phyloP scores from a whole-genome alignment of 768 basidiomycete species.

The Phlegmacium glaucopus region DNA sequence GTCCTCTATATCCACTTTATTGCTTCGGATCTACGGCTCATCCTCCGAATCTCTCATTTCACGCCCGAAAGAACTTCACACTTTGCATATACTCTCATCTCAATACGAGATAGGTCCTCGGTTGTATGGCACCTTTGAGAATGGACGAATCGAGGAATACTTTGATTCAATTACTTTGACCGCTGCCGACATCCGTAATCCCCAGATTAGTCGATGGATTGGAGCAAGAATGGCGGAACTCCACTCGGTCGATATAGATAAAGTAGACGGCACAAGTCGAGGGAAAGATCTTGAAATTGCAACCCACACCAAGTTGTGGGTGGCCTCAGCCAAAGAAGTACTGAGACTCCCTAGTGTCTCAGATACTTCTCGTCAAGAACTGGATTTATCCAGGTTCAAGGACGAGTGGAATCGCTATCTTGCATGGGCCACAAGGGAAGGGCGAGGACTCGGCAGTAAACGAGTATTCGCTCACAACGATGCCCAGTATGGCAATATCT shows the following conservation, averaged over 20 bases:
- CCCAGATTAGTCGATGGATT: slow-evolving; percentile 77
- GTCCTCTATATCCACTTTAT: slow-evolving; percentile 55
- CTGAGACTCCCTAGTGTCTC: slow-evolving; percentile 55
- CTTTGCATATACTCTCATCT: slow-evolving; percentile 86
- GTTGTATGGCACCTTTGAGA: slow-evolving; percentile 92
- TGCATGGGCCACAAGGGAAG: slow-evolving; percentile 61
- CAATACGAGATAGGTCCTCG: slow-evolving; percentile 85
- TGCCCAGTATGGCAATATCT: slow-evolving; percentile 91
- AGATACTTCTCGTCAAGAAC: slow-evolving; percentile 40
- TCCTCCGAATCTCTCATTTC: slow-evolving; percentile 86
- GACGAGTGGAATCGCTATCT: slow-evolving; percentile 67
- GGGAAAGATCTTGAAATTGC: slow-evolving; percentile 54
- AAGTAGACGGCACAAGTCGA: slow-evolving; percentile 51
- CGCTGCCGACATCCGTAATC: slow-evolving; percentile 73
- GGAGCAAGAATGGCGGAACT: slow-evolving; percentile 95
- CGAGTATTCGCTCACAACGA: slow-evolving; percentile 92
- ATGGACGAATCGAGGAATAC: slow-evolving; percentile 94
- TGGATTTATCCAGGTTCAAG: slow-evolving; percentile 65
- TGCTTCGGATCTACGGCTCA: slow-evolving; percentile 90
- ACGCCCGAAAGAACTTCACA: slow-evolving; percentile 81
- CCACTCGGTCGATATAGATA: slow-evolving; percentile 83
- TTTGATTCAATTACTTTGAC: slow-evolving; percentile 85
- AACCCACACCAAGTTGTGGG: slow-evolving; percentile 71
- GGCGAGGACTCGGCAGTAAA: slow-evolving; percentile 56
- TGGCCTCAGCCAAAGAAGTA: slow-evolving; percentile 69